phyloP scores from a whole-genome alignment of 2,329 filamentous ascomycete species.

The Penicillium frequentans region DNA sequence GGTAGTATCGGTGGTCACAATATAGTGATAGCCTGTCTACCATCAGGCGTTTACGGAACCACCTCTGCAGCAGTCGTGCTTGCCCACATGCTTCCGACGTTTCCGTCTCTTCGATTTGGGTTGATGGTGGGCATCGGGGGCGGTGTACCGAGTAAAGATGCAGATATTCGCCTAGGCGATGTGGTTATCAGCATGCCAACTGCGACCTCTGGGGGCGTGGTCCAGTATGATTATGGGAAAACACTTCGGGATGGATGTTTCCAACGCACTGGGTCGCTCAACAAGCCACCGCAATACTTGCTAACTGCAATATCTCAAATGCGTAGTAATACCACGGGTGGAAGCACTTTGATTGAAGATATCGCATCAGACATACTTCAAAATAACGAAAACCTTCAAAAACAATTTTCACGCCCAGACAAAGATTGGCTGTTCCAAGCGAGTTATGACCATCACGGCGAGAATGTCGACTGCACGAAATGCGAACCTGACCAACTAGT shows the following conservation, averaged over 20 bases:
- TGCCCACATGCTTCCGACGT: conserved; percentile 8
- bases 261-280: conserved; percentile 8
- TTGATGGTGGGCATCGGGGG: conserved; percentile 25
- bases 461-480: too few species aligned
- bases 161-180: conserved; percentile 3
- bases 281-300: not conserved
- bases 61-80: conserved; percentile 6
- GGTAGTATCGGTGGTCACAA: conserved; percentile 8
- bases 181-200: not conserved
- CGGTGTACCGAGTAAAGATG: conserved; percentile 11
- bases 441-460: too few species aligned
- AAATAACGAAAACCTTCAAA: too few species aligned
- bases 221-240: conserved; percentile 24
- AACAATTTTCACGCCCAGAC: too few species aligned
- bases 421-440: too few species aligned
- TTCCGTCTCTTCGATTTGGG: conserved; percentile 12
- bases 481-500: too few species aligned
- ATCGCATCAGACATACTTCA: too few species aligned
- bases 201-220: conserved; percentile 6
- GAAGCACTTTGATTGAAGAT: too few species aligned
- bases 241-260: conserved; percentile 5
- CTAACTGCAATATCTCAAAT: not conserved
- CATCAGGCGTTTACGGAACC: conserved; percentile 2
- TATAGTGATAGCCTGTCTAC: conserved; percentile 12
- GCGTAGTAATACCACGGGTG: not conserved